These are phyloP conservation scores for Hypocrella siamensis DNA, from an alignment of 2,329 filamentous ascomycete genomes.

Conservation along the genomic window DNA sequence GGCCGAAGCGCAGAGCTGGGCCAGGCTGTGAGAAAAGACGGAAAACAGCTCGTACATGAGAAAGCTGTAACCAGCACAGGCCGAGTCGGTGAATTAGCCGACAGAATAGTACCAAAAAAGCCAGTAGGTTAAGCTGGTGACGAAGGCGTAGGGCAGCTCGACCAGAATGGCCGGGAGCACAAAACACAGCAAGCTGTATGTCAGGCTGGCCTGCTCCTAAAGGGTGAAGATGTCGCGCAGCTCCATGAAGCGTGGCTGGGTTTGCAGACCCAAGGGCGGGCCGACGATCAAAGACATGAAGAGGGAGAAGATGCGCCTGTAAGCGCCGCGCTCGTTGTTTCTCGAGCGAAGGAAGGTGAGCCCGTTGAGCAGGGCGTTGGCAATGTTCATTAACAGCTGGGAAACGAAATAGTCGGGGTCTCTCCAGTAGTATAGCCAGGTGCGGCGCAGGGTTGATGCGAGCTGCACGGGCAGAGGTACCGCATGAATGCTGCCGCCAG, in stretches of 20 bases:
- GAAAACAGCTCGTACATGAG: neutral
- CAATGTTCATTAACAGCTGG: conserved; percentile 51
- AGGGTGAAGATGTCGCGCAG: conserved; percentile 75
- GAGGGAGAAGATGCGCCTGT: conserved; percentile 73
- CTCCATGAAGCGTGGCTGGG: conserved; percentile 73
- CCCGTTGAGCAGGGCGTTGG: conserved; percentile 58
- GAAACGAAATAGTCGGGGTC: conserved; percentile 78
- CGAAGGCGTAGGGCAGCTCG: conserved; percentile 66
- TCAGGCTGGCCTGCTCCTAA: conserved; percentile 66
- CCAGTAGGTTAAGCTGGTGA: conserved; percentile 56
- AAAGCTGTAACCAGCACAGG: neutral
- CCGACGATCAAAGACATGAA: conserved; percentile 76
- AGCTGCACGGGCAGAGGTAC: conserved; percentile 56
- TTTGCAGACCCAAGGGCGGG: conserved; percentile 59
- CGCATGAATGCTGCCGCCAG: conserved; percentile 65
- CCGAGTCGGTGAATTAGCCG: conserved; percentile 19
- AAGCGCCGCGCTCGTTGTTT: conserved; percentile 58
- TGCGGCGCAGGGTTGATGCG: conserved; percentile 48
- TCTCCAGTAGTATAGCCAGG: conserved; percentile 85
- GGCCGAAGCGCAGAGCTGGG: neutral
- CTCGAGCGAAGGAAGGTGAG: conserved; percentile 62
- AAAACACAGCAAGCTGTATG: conserved; percentile 73
- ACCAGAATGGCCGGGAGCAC: conserved; percentile 69
- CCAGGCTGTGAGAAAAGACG: neutral
- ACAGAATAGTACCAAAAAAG: conserved; percentile 75